Conservation (phyloP, 108 stramenopile genomes). For the Seminavis robusta region DNA sequence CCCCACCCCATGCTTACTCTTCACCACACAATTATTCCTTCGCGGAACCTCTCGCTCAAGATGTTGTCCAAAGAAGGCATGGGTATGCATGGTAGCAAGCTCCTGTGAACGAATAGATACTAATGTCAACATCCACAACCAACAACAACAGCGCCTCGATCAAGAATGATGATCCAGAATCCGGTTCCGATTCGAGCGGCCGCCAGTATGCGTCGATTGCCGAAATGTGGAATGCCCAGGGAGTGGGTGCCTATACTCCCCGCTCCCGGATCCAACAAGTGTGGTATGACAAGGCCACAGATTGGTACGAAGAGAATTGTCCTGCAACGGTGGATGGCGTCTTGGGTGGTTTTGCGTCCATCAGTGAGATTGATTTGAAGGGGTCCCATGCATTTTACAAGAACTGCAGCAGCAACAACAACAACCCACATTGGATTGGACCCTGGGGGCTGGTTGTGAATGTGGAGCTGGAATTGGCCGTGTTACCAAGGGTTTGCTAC, state of each 20-base stretch:
- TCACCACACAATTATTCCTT: no score
- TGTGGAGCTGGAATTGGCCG: conserved; percentile 90
- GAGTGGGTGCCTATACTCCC: no score
- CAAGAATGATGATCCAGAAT: no score
- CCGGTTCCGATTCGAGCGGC: conserved; percentile 26
- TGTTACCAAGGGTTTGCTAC: conserved; percentile 83
- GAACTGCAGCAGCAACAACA: conserved; percentile 36
- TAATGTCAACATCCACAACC: no score
- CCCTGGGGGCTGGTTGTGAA: conserved; percentile 37
- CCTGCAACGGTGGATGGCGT: conserved; percentile 83
- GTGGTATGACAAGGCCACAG: conserved; percentile 83
- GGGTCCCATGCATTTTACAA: conserved; percentile 71
- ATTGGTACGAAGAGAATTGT: conserved; percentile 89
- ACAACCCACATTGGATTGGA: conserved; percentile 19
- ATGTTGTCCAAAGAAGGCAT: no score
- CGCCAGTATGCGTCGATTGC: conserved; percentile 22
- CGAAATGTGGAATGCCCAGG: conserved; percentile 26
- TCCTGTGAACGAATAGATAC: no score
- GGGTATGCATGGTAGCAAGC: no score
- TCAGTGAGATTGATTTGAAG: conserved; percentile 74
- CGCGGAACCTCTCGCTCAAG: no score
- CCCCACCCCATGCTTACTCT: no score
- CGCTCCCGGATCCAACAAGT: no score
- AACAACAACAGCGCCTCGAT: no score
- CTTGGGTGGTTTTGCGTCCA: conserved; percentile 81